Percentiles rank a stretch among this genome's conserved stretches.
Evolutionary conservation across 1,139 yeast species (phyloP).

Genomic region (Magnusiomyces fungicola): DNA sequence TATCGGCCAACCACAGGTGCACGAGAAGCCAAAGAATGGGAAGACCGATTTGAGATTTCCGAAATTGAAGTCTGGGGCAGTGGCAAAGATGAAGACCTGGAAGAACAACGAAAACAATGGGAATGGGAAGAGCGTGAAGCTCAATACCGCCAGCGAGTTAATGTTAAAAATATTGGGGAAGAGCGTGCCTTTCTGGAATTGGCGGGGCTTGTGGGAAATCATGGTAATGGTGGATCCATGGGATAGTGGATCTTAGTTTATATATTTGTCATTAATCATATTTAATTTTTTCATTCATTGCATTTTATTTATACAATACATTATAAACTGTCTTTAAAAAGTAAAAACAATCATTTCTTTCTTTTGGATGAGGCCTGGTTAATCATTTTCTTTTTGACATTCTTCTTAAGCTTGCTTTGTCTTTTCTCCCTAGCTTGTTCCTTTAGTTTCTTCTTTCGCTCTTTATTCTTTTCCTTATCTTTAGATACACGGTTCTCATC

Average conservation of each 20-base stretch:
- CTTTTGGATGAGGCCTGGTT: constrained; percentile 16
- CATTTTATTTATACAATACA: background rate
- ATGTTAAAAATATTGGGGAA: constrained; percentile 59
- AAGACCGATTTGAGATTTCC: constrained; percentile 61
- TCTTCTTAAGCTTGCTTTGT: constrained; percentile 85
- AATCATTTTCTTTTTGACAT: constrained; percentile 57
- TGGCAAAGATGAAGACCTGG: constrained; percentile 68
- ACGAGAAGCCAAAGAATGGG: constrained; percentile 41
- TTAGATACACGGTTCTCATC: constrained; percentile 61
- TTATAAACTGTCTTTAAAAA: background rate
- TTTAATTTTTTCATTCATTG: too few relatives aligned
- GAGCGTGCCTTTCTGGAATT: constrained; percentile 81
- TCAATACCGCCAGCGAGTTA: constrained; percentile 63
- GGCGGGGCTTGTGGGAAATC: constrained; percentile 83
- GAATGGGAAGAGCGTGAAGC: constrained; percentile 92
- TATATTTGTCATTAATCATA: too few relatives aligned
- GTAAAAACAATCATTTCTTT: background rate
- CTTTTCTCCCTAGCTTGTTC: constrained; percentile 82
- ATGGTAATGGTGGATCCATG: constrained; percentile 57
- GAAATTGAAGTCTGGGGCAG: constrained; percentile 91
- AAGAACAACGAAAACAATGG: constrained; percentile 67
- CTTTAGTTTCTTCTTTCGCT: constrained; percentile 76
- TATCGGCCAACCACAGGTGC: constrained; percentile 32
- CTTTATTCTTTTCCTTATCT: constrained; percentile 78
- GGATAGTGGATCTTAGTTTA: too few relatives aligned